A percentile compares a stretch with the other conserved stretches of the same genome.
Evolutionary conservation across 2,329 filamentous ascomycete species (phyloP).

Genomic region (Lasiodiplodia sp.): DNA sequence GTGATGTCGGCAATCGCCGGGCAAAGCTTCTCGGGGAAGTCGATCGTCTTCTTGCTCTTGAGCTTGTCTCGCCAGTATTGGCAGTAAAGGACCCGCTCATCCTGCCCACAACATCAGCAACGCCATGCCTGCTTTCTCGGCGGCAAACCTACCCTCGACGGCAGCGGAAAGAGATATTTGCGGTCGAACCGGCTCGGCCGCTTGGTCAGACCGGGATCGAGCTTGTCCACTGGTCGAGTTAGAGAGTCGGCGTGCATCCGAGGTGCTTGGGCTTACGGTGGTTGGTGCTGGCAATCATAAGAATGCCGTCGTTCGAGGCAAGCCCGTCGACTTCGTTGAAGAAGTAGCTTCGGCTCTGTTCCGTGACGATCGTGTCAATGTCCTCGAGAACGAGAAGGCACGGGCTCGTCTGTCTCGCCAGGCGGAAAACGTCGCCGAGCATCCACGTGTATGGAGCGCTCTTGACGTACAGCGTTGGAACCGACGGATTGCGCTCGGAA

Average conservation of each 20-base stretch:
- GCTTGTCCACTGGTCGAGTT: conserved; percentile 61
- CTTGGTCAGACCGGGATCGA: conserved; percentile 70
- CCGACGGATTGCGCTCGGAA: conserved; percentile 59
- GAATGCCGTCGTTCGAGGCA: conserved; percentile 72
- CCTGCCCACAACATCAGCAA: conserved; percentile 39
- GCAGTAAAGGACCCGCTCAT: conserved; percentile 66
- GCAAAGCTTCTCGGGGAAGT: conserved; percentile 52
- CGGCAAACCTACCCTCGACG: conserved; percentile 41
- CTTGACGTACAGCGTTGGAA: conserved; percentile 66
- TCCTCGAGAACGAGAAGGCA: conserved; percentile 78
- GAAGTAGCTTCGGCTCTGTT: conserved; percentile 70
- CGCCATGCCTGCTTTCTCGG: not conserved
- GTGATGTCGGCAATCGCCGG: conserved; percentile 51
- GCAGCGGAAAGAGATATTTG: conserved; percentile 68
- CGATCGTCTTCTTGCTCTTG: conserved; percentile 59
- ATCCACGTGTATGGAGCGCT: conserved; percentile 46
- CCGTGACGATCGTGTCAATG: conserved; percentile 70
- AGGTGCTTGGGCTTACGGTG: conserved; percentile 40
- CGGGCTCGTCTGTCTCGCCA: conserved; percentile 68
- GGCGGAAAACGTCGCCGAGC: conserved; percentile 47
- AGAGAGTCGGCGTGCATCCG: not conserved
- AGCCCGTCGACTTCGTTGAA: conserved; percentile 77
- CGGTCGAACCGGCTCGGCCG: conserved; percentile 56
- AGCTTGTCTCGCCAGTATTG: conserved; percentile 70
- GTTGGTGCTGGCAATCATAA: conserved; percentile 73